Percentiles rank a stretch among this genome's conserved stretches.
phyloP scores from a whole-genome alignment of 257 asterid genomes.

The Solanum etuberosum region DNA sequence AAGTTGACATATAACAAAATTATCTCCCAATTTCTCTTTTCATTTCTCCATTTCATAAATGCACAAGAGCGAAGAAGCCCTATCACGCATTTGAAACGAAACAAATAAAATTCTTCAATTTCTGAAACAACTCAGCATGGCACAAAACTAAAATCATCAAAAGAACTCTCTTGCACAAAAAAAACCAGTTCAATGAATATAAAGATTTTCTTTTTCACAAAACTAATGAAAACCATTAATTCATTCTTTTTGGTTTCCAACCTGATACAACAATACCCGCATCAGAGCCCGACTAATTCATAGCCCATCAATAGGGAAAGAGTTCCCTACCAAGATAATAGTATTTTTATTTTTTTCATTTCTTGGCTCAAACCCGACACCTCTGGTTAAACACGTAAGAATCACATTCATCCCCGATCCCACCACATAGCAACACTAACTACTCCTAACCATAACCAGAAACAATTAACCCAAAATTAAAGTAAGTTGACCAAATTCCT shows the following conservation, averaged over 20 bases:
- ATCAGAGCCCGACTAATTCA: not conserved
- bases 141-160: not conserved
- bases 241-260: not conserved
- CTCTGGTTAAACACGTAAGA: rapidly evolving
- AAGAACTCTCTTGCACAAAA: not conserved
- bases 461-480: not conserved
- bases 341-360: not conserved
- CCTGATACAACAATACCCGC: not conserved
- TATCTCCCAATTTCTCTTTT: not conserved
- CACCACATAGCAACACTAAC: not conserved
- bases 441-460: not conserved
- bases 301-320: not conserved
- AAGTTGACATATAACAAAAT: not conserved
- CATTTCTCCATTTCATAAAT: not conserved
- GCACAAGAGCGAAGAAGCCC: not conserved
- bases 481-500: not conserved
- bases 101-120: not conserved
- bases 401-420: not conserved
- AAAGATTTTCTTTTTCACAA: not conserved
- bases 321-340: not conserved
- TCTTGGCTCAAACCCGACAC: not conserved
- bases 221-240: not conserved
- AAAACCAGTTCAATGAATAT: not conserved
- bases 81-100: not conserved
- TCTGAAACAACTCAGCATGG: not conserved